Evolutionary conservation across 768 basidiomycete genomes (phyloP).

Genomic region (Lactifluus piperatus): DNA sequence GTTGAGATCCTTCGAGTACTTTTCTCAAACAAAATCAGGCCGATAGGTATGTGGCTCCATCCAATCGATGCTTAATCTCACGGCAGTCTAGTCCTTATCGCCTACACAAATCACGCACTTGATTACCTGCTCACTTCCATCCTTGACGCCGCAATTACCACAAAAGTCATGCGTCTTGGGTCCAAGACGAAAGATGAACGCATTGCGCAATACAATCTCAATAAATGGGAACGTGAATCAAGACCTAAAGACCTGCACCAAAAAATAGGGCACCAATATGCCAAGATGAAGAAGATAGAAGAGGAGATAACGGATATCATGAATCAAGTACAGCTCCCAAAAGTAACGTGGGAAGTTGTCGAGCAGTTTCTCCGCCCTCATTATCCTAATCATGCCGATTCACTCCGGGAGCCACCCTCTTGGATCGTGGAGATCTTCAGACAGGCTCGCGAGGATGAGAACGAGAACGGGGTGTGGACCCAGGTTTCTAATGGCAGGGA

Average conservation of each 20-base stretch:
- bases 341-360: constrained; percentile 26
- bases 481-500: neutral
- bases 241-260: constrained; percentile 34
- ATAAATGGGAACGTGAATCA: constrained; percentile 42
- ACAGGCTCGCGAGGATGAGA: neutral
- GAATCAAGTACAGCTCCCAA: constrained; percentile 21
- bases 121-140: constrained; percentile 62
- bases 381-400: constrained; percentile 40
- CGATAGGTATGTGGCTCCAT: constrained; percentile 31
- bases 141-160: constrained; percentile 54
- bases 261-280: constrained; percentile 27
- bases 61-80: neutral
- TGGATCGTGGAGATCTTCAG: neutral
- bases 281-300: constrained; percentile 37
- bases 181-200: constrained; percentile 49
- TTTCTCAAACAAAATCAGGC: constrained; percentile 41
- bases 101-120: constrained; percentile 72
- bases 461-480: neutral
- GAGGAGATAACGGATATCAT: constrained; percentile 40
- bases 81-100: constrained; percentile 32
- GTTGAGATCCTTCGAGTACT: constrained; percentile 63
- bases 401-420: constrained; percentile 36
- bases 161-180: constrained; percentile 57
- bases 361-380: constrained; percentile 33
- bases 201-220: constrained; percentile 53